Base-by-base conservation (phyloP, 192 early-diverging fungal species). In the Backusella sp. region DNA sequence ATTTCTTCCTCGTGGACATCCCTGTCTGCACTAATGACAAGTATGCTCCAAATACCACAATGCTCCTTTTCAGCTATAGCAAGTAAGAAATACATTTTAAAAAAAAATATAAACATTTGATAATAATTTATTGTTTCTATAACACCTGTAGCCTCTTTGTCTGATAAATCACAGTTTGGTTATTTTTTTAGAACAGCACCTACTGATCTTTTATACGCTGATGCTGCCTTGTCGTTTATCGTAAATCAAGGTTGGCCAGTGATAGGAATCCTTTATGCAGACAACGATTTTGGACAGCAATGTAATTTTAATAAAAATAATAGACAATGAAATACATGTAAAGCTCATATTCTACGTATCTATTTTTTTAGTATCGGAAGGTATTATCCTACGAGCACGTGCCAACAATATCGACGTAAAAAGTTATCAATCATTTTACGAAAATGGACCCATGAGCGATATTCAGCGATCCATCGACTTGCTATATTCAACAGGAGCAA, bases 181-280 rank as follows among this genome's bases (percentile, higher is more conserved):
- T 80, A 85, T 44, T 87, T 87, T 74, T 85, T 84, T 67, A 79
- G 86, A 70, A 87, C 86, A 0, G 82, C 85, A n/a, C 84, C 84
- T n/a, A 87, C 86, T 6, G 82, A 87, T 59, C 26, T 85, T 11
- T 71, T 87, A 66, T 85, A 77, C 71, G 78, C 78, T 34, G 78
- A 80, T 26, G 86, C 85, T 23, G 83, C 82, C 46, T 70, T 87
- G 39, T 77, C 81, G 15, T 87, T 87, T 77, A 78, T 87, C 2
- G 66, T 69, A 1, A 84, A 70, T 73, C 82, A 83, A 28, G 82
- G 83, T 14, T 87, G 86, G 86, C 74, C 76, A 21, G 74, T 66
- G 0, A 73, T 87, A 14, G 84, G 84, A 4, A 77, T 87, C 17
- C 76, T 87, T 17, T 87, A 85, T 52, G 79, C 84, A 12, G 77